These are phyloP conservation scores for Ophiostoma australiae DNA, from an alignment of 2,329 filamentous ascomycete species.

Conservation along the genomic window DNA sequence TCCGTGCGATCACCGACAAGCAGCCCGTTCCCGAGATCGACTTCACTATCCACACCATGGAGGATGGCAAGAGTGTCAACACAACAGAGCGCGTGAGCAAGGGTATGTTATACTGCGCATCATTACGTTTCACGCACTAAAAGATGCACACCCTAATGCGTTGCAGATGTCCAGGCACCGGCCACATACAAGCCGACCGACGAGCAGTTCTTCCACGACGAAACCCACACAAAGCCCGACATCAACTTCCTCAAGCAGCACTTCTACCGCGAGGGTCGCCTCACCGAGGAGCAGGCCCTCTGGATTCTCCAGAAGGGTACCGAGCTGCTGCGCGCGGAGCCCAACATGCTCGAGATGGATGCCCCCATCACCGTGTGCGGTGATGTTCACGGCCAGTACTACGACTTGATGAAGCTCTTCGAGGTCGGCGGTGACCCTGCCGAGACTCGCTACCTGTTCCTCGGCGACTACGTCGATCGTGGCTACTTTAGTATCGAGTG, in stretches of 20 bases:
- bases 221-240: constrained; percentile 81
- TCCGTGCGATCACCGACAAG: constrained; percentile 90
- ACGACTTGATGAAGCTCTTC: constrained; percentile 98
- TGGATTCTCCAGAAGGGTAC: constrained; percentile 89
- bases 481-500: constrained; percentile 99
- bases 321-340: constrained; percentile 81
- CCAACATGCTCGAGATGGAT: constrained; percentile 98
- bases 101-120: constrained; percentile 53
- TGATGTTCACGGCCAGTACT: constrained; percentile 98
- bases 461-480: constrained; percentile 96
- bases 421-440: constrained; percentile 95
- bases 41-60: constrained; percentile 97
- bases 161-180: constrained; percentile 91
- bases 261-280: constrained; percentile 92
- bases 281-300: constrained; percentile 95
- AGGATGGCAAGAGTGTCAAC: constrained; percentile 92
- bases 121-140: background rate
- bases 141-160: background rate
- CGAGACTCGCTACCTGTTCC: constrained; percentile 93
- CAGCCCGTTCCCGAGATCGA: constrained; percentile 95
- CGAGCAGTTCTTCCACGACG: constrained; percentile 88
- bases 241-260: constrained; percentile 95
- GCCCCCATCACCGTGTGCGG: constrained; percentile 98
- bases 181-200: constrained; percentile 89
- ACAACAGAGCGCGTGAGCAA: constrained; percentile 96